Percentiles rank a stretch among this genome's conserved stretches.
Conservation (phyloP, 441 rosid genomes). For the Theobroma grandiflorum region DNA sequence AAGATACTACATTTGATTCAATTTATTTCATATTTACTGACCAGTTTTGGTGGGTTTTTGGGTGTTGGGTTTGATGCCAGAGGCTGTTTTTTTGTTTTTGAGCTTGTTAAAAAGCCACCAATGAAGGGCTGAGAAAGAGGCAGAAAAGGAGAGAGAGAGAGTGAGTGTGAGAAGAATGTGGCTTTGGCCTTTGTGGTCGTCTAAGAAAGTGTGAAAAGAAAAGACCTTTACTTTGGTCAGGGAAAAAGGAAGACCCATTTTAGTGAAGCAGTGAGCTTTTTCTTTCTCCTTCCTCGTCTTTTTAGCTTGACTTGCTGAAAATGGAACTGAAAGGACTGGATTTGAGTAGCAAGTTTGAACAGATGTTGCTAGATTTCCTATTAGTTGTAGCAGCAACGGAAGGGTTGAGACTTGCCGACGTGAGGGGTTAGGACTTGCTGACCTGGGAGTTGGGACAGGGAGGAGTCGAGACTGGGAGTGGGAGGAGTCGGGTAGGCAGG, state of each 20-base stretch:
- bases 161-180: background rate
- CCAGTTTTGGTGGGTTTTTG: conserved; percentile 14
- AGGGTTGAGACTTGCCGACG: too few relatives aligned
- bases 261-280: background rate
- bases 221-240: background rate
- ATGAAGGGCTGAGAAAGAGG: conserved; percentile 4
- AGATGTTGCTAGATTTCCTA: too few relatives aligned
- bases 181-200: too few relatives aligned
- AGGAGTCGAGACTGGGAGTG: too few relatives aligned
- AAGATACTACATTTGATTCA: too few relatives aligned
- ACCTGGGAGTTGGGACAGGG: too few relatives aligned
- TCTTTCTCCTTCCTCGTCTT: background rate
- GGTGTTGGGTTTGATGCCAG: conserved; percentile 14
- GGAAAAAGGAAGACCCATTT: background rate
- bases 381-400: too few relatives aligned
- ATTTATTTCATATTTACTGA: background rate
- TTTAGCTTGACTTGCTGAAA: background rate
- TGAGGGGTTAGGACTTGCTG: too few relatives aligned
- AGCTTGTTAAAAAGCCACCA: conserved; percentile 33
- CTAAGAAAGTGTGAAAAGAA: background rate
- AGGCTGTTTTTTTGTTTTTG: background rate
- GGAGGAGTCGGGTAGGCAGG: too few relatives aligned
- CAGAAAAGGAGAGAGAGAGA: background rate
- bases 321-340: background rate
- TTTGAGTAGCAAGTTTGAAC: background rate